Conservation (phyloP, 2,329 filamentous ascomycete genomes). For the Sclerotinia subarctica region DNA sequence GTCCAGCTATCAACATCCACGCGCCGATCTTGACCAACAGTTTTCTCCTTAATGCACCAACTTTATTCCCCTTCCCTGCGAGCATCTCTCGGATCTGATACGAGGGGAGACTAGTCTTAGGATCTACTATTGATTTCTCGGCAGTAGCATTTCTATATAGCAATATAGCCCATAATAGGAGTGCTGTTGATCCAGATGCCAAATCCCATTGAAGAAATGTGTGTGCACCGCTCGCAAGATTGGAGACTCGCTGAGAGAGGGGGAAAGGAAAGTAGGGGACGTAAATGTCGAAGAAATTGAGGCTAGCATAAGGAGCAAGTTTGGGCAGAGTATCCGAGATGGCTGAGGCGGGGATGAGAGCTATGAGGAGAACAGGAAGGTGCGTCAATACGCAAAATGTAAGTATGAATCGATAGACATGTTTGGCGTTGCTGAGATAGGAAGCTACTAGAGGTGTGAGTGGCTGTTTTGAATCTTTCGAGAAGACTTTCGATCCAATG, state of each 20-base stretch:
- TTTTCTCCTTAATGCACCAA: conserved; percentile 22
- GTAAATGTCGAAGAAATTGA: conserved; percentile 42
- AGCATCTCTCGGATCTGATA: conserved; percentile 24
- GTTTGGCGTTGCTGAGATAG: conserved; percentile 30
- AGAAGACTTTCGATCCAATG: conserved; percentile 26
- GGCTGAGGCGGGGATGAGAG: conserved; percentile 40
- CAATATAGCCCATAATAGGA: conserved; percentile 46
- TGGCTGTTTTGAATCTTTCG: conserved; percentile 28
- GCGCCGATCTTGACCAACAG: conserved; percentile 40
- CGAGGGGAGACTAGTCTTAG: conserved; percentile 24
- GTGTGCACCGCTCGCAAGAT: conserved; percentile 41
- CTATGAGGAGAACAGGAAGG: conserved; percentile 42
- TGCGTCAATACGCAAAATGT: conserved; percentile 41
- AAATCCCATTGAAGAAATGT: conserved; percentile 50
- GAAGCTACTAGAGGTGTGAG: conserved; percentile 28
- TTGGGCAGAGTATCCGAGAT: conserved; percentile 40
- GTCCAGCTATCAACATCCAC: conserved; percentile 43
- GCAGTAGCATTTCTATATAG: conserved; percentile 37
- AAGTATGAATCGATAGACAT: conserved; percentile 41
- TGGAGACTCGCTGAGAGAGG: conserved; percentile 28
- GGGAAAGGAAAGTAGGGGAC: conserved; percentile 39
- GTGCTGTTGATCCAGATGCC: conserved; percentile 42
- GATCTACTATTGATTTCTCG: conserved; percentile 26
- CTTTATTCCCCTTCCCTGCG: conserved; percentile 24
- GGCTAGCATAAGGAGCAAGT: conserved; percentile 36